Percentiles rank a stretch among this genome's conserved stretches.
These are phyloP conservation scores for Clarireedia homoeocarpa DNA, from an alignment of 2,329 filamentous ascomycete species.

Conservation along the genomic window DNA sequence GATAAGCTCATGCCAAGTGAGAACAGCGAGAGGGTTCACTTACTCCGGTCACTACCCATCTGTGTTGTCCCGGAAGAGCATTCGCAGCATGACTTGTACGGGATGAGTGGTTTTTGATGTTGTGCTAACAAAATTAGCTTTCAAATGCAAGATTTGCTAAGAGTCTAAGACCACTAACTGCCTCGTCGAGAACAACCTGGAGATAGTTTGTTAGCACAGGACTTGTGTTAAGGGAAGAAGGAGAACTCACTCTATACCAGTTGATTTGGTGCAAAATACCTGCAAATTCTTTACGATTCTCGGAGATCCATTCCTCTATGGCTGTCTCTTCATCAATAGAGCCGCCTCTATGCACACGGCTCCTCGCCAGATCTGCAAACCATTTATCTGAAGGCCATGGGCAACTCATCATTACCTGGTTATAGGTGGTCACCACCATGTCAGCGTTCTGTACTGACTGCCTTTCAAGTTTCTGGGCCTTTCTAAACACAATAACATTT, in stretches of 20 bases:
- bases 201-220: not conserved
- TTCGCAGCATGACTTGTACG: not conserved
- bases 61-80: not conserved
- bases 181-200: slow-evolving; percentile 2
- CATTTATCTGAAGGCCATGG: not conserved
- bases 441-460: not conserved
- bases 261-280: not conserved
- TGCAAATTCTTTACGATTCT: not conserved
- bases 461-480: not conserved
- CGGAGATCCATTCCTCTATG: not conserved
- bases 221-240: not conserved
- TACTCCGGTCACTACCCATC: slow-evolving; percentile 1
- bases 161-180: not conserved
- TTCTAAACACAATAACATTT: not conserved
- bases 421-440: not conserved
- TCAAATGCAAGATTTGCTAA: too few species aligned
- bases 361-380: not conserved
- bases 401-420: not conserved
- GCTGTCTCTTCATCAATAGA: not conserved
- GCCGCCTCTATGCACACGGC: not conserved
- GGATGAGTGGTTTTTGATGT: not conserved
- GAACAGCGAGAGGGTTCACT: not conserved
- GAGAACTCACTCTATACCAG: not conserved
- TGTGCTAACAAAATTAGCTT: not conserved
- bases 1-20: not conserved